These are phyloP conservation scores for Penicillium psychrosexuale DNA, from an alignment of 2,329 filamentous ascomycete genomes.

Conservation along the genomic window DNA sequence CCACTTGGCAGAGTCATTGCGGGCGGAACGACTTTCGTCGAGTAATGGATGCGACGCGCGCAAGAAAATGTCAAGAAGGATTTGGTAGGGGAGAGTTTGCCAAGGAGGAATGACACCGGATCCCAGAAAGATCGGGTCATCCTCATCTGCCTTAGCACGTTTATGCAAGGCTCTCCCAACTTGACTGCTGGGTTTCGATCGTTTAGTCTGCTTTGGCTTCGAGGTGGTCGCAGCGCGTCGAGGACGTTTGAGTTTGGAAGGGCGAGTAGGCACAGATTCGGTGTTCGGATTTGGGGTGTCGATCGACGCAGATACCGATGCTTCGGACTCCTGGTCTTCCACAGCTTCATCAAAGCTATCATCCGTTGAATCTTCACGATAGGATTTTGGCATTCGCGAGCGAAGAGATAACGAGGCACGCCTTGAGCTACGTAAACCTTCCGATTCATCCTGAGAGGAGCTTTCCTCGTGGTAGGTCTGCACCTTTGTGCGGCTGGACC, in stretches of 20 bases:
- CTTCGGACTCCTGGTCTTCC: constrained; percentile 13
- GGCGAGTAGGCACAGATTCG: constrained; percentile 6
- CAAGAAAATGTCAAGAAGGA: constrained; percentile 67
- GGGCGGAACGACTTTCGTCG: constrained; percentile 29
- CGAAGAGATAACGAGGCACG: constrained; percentile 30
- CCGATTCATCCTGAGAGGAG: constrained; percentile 30
- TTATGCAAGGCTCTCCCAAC: constrained; percentile 25
- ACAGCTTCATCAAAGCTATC: constrained; percentile 15
- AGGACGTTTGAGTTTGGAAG: constrained; percentile 5
- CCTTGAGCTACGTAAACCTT: constrained; percentile 8
- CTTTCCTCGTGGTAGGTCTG: constrained; percentile 40
- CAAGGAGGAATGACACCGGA: constrained; percentile 53
- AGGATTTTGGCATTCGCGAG: constrained; percentile 30
- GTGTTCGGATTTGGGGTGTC: constrained; percentile 3
- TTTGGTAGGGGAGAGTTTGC: constrained; percentile 63
- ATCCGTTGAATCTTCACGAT: constrained; percentile 38
- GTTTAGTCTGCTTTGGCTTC: constrained; percentile 8
- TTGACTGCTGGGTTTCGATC: constrained; percentile 13
- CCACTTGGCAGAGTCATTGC: constrained; percentile 49
- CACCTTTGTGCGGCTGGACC: constrained; percentile 36
- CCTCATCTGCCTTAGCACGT: constrained; percentile 21
- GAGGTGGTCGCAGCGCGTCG: constrained; percentile 10
- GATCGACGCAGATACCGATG: constrained; percentile 8
- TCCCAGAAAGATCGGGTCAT: constrained; percentile 15
- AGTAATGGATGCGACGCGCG: constrained; percentile 61